These are phyloP conservation scores for Scytalidium lignicola DNA, from an alignment of 2,329 filamentous ascomycete species.

Conservation along the genomic window DNA sequence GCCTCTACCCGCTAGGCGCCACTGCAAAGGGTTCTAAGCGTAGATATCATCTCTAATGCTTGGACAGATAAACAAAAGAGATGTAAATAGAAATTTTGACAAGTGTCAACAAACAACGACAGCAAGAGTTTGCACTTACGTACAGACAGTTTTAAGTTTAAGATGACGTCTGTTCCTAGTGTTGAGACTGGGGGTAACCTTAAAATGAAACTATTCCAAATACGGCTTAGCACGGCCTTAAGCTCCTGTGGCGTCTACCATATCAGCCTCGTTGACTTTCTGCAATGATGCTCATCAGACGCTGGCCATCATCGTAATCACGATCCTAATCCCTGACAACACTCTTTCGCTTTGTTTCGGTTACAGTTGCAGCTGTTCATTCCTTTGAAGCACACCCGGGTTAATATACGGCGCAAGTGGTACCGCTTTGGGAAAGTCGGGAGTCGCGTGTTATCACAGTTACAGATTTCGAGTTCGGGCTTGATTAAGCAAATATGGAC, in stretches of 20 bases:
- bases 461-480: background rate
- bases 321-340: background rate
- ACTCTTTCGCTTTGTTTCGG: background rate
- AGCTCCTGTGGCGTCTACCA: background rate
- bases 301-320: background rate
- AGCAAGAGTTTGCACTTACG: too few relatives aligned
- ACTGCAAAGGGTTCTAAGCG: too few relatives aligned
- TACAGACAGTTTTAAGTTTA: too few relatives aligned
- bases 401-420: background rate
- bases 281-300: background rate
- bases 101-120: too few relatives aligned
- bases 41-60: too few relatives aligned
- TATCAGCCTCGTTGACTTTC: background rate
- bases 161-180: background rate
- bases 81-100: too few relatives aligned
- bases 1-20: too few relatives aligned
- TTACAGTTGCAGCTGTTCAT: background rate
- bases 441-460: background rate
- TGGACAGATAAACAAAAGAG: too few relatives aligned
- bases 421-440: background rate
- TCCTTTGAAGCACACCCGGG: background rate
- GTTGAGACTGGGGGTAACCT: background rate
- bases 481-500: slow-evolving; percentile 1
- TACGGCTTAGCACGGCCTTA: background rate
- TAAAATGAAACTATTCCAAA: background rate